Conservation (phyloP, 1,284 basidiomycete genomes). For the Ganoderma meredithae region DNA sequence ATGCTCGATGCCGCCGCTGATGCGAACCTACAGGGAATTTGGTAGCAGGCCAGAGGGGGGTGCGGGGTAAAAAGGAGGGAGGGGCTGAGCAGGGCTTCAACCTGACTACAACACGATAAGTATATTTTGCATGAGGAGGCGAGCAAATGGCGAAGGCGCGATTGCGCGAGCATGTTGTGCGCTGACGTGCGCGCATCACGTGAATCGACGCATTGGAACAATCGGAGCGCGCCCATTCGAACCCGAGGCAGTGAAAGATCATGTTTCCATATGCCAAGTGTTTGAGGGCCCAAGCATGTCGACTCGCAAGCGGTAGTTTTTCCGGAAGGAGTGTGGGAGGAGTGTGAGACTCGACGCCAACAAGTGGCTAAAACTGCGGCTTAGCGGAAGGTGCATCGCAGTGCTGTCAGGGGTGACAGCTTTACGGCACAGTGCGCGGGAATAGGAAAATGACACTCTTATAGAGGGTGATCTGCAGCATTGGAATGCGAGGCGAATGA, state of each 20-base stretch:
- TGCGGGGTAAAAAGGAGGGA: neutral
- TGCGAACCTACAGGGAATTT: neutral
- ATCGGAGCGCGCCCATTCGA: conserved; percentile 27
- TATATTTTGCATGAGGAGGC: conserved; percentile 23
- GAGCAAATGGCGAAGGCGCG: conserved; percentile 27
- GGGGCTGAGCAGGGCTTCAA: neutral
- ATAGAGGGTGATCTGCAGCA: conserved; percentile 28
- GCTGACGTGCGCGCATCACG: conserved; percentile 33
- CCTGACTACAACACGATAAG: conserved; percentile 3
- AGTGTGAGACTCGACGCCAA: neutral
- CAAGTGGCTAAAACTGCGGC: conserved; percentile 4
- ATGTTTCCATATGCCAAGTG: conserved; percentile 9
- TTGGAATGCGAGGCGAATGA: neutral
- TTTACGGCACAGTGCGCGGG: neutral
- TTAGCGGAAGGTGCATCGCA: conserved; percentile 8
- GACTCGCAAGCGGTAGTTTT: conserved; percentile 16
- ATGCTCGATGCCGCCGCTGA: conserved; percentile 21
- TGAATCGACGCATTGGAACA: conserved; percentile 21
- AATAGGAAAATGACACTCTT: conserved; percentile 3
- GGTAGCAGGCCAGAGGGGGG: neutral
- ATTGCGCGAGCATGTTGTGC: conserved; percentile 34
- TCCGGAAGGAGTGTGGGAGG: conserved; percentile 4
- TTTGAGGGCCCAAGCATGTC: neutral
- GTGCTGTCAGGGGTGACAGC: neutral
- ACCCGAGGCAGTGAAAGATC: conserved; percentile 21